Evolutionary conservation across 352 stramenopile genomes (phyloP).

Genomic region (Globisporangium nagaii): DNA sequence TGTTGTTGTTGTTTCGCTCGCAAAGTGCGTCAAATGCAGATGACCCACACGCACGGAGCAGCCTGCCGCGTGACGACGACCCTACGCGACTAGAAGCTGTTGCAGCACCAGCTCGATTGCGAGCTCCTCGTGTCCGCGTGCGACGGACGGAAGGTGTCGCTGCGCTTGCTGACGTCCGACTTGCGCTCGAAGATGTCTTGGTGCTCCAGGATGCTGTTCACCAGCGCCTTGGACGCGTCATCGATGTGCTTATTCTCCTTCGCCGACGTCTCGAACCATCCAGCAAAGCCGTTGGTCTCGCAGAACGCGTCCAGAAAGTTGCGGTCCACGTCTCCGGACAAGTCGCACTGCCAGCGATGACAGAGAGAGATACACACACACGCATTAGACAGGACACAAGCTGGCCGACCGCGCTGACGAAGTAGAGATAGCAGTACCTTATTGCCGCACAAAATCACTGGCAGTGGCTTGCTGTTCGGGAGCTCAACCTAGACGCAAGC

Average conservation of each 20-base stretch:
- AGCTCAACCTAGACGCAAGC: slow-evolving; percentile 76
- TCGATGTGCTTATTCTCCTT: slow-evolving; percentile 92
- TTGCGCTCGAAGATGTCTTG: slow-evolving; percentile 86
- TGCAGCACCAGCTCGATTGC: slow-evolving; percentile 79
- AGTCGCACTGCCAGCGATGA: slow-evolving; percentile 57
- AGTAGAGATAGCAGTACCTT: slow-evolving; percentile 45
- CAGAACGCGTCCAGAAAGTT: slow-evolving; percentile 86
- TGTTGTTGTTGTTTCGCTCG: no score
- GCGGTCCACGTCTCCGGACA: slow-evolving; percentile 71
- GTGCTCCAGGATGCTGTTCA: slow-evolving; percentile 75
- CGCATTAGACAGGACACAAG: background rate
- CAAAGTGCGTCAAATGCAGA: background rate
- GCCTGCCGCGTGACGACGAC: background rate
- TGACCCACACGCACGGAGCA: background rate
- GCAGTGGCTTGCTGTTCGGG: slow-evolving; percentile 87
- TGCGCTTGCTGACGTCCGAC: slow-evolving; percentile 57
- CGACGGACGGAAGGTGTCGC: slow-evolving; percentile 74
- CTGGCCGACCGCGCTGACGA: no score
- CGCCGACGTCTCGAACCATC: slow-evolving; percentile 91
- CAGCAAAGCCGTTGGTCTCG: slow-evolving; percentile 86
- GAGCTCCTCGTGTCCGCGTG: slow-evolving; percentile 31
- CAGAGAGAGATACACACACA: background rate
- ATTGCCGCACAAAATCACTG: slow-evolving; percentile 91
- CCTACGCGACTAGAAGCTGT: slow-evolving; percentile 67
- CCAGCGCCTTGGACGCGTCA: slow-evolving; percentile 77